Percentiles rank a stretch among this genome's conserved stretches.
phyloP scores from a whole-genome alignment of 306 rosid species.

The Vigna mungo region DNA sequence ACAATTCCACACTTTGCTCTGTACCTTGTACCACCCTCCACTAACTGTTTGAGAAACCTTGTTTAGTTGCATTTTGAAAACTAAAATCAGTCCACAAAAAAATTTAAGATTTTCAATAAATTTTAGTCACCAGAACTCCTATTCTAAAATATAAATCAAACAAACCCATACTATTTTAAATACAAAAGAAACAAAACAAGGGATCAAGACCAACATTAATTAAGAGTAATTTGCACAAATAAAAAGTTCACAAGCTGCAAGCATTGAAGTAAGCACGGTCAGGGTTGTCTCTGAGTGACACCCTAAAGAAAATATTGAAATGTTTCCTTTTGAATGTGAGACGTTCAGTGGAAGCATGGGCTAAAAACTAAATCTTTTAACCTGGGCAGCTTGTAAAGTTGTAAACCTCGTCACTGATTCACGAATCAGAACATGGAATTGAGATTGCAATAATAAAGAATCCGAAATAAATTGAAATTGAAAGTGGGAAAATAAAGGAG shows the following conservation, averaged over 20 bases:
- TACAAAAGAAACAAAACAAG: background rate
- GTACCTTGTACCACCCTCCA: no score
- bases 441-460: conserved; percentile 1
- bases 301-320: background rate
- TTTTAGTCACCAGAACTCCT: no score
- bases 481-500: background rate
- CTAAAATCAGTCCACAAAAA: no score
- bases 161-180: background rate
- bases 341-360: conserved; percentile 8
- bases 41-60: no score
- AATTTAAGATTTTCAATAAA: no score
- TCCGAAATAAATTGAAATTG: conserved; percentile 8
- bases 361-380: conserved; percentile 37
- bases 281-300: conserved; percentile 1
- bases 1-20: no score
- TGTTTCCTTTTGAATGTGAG: background rate
- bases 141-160: background rate
- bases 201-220: background rate
- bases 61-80: no score
- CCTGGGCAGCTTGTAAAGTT: conserved; percentile 26
- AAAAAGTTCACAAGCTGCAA: conserved; percentile 15
- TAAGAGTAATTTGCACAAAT: background rate
- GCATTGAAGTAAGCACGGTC: background rate
- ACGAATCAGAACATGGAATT: background rate
- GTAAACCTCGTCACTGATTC: conserved; percentile 1